Evolutionary conservation across 768 basidiomycete genomes (phyloP).

Genomic region (Chalciporus piperatus): DNA sequence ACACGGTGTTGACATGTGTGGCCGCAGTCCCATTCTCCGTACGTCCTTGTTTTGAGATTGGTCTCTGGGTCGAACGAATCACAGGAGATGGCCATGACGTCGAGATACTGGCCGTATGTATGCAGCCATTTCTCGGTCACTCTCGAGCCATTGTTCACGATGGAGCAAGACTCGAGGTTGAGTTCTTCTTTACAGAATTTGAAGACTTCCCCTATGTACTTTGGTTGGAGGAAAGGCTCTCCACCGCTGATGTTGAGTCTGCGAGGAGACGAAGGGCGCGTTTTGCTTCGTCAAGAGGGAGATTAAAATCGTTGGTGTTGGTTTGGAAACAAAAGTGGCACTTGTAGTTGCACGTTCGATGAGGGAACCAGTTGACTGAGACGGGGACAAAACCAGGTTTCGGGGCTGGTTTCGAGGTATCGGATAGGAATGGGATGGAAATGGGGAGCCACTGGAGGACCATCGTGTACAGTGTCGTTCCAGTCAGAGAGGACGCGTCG

Average conservation of each 20-base stretch:
- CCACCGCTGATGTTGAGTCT: constrained; percentile 32
- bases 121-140: constrained; percentile 38
- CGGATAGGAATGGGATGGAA: neutral
- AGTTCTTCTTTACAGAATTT: constrained; percentile 34
- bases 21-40: constrained; percentile 25
- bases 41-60: constrained; percentile 29
- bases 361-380: constrained; percentile 17
- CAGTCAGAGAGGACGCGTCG: too few relatives aligned
- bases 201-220: constrained; percentile 34
- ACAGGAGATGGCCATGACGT: constrained; percentile 37
- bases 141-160: constrained; percentile 32
- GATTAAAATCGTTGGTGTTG: constrained; percentile 21
- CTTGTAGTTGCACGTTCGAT: constrained; percentile 27
- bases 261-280: constrained; percentile 28
- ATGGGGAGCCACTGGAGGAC: constrained; percentile 3
- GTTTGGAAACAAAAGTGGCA: constrained; percentile 38
- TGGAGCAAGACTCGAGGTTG: constrained; percentile 27
- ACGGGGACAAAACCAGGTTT: constrained; percentile 11
- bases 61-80: constrained; percentile 34
- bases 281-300: constrained; percentile 32
- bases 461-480: neutral
- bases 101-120: constrained; percentile 34
- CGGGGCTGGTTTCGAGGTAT: neutral
- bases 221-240: constrained; percentile 31
- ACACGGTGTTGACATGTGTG: constrained; percentile 27